phyloP scores from a whole-genome alignment of 805 yeast species.

The Zygoascus ofunaensis region DNA sequence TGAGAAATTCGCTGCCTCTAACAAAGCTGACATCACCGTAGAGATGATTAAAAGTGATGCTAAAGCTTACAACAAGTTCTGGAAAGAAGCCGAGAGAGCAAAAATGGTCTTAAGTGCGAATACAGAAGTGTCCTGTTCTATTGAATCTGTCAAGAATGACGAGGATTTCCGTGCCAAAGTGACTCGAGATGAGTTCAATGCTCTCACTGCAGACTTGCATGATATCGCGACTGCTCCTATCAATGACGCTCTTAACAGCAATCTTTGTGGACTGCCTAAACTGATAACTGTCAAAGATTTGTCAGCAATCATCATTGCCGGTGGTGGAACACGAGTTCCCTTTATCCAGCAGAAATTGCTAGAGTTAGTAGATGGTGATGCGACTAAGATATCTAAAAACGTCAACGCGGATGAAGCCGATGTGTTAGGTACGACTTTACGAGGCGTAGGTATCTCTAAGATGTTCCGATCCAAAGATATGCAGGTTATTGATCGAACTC shows the following conservation, averaged over 20 bases:
- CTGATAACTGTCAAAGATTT: constrained; percentile 28
- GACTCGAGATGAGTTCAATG: constrained; percentile 79
- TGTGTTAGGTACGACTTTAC: constrained; percentile 78
- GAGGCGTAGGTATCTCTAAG: constrained; percentile 68
- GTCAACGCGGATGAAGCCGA: constrained; percentile 96
- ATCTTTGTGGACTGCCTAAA: constrained; percentile 14
- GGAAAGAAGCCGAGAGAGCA: constrained; percentile 82
- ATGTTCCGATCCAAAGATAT: constrained; percentile 58
- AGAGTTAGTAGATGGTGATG: constrained; percentile 47
- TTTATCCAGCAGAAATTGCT: constrained; percentile 54
- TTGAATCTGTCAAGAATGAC: constrained; percentile 69
- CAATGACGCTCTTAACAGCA: constrained; percentile 37
- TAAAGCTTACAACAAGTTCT: constrained; percentile 56
- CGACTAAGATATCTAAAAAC: constrained; percentile 50
- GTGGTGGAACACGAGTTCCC: constrained; percentile 90
- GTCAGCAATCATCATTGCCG: constrained; percentile 66
- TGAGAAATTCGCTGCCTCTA: constrained; percentile 39
- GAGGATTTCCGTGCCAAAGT: constrained; percentile 59
- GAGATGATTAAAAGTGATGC: constrained; percentile 38
- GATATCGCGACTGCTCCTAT: constrained; percentile 48
- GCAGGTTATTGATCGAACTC: constrained; percentile 46
- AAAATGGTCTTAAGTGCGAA: constrained; percentile 84
- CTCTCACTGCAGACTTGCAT: constrained; percentile 35
- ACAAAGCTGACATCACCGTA: constrained; percentile 27
- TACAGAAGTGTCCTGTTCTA: constrained; percentile 60